Conservation (phyloP, 2,329 filamentous ascomycete genomes). For the Fusarium miscanthi region DNA sequence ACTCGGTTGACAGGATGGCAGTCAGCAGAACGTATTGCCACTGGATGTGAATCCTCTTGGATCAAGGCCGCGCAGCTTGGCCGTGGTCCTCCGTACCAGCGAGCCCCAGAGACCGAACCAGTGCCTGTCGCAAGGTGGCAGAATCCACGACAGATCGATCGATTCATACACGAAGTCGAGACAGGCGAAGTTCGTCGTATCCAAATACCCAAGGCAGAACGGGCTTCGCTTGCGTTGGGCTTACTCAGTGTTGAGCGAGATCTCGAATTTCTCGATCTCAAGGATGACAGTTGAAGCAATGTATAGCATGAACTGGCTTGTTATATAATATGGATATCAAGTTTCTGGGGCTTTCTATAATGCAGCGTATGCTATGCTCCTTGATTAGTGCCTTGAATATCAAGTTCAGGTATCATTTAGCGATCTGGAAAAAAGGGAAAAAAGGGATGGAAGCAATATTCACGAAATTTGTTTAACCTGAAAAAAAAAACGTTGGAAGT, state of each 20-base stretch:
- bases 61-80: slow-evolving; percentile 77
- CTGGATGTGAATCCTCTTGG: slow-evolving; percentile 89
- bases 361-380: neutral
- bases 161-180: slow-evolving; percentile 60
- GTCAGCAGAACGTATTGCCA: slow-evolving; percentile 81
- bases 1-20: slow-evolving; percentile 88
- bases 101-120: slow-evolving; percentile 53
- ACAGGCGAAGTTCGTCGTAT: slow-evolving; percentile 59
- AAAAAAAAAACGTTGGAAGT: slow-evolving; percentile 1
- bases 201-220: slow-evolving; percentile 70
- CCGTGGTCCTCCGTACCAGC: slow-evolving; percentile 78
- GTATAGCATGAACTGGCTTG: neutral
- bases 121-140: slow-evolving; percentile 58
- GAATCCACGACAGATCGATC: slow-evolving; percentile 62
- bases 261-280: slow-evolving; percentile 70
- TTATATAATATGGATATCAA: neutral
- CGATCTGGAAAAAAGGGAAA: neutral
- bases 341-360: neutral
- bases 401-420: neutral
- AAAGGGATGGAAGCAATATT: neutral
- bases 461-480: neutral
- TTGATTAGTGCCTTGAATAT: neutral
- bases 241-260: slow-evolving; percentile 83
- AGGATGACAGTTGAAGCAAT: slow-evolving; percentile 49
- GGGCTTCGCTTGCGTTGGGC: slow-evolving; percentile 81